Evolutionary conservation across 352 stramenopile genomes (phyloP).

Genomic region (Phytophthora lateralis): DNA sequence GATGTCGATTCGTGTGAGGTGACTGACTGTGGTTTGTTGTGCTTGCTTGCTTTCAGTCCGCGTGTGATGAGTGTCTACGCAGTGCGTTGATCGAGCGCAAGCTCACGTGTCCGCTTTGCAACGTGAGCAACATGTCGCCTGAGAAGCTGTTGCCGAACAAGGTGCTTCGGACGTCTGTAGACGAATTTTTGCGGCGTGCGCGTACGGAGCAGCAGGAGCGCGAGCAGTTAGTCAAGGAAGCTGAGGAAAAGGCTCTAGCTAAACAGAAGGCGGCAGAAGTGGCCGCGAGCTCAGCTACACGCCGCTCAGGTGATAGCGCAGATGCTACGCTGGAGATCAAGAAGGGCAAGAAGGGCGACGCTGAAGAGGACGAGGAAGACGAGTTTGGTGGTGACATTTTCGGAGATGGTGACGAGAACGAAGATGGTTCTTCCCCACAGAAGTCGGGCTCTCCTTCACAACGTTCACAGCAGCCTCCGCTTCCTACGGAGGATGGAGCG

Average conservation of each 20-base stretch:
- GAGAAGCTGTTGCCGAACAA: slow-evolving; percentile 88
- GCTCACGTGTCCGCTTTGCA: slow-evolving; percentile 81
- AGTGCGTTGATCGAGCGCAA: slow-evolving; percentile 80
- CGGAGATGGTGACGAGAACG: slow-evolving; percentile 63
- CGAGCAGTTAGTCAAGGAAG: slow-evolving; percentile 85
- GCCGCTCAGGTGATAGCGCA: slow-evolving; percentile 69
- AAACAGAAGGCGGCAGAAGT: slow-evolving; percentile 80
- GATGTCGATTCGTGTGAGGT: slow-evolving; percentile 1
- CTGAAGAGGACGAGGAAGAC: slow-evolving; percentile 78
- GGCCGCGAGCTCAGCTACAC: slow-evolving; percentile 48
- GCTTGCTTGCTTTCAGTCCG: slow-evolving; percentile 50
- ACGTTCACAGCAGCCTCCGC: slow-evolving; percentile 40
- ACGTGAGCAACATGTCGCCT: slow-evolving; percentile 82
- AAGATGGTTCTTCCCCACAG: slow-evolving; percentile 29
- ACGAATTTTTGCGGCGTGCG: slow-evolving; percentile 81
- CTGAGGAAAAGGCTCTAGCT: slow-evolving; percentile 77
- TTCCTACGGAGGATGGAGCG: slow-evolving; percentile 37
- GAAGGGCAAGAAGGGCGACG: slow-evolving; percentile 78
- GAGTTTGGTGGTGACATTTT: slow-evolving; percentile 90
- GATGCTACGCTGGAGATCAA: slow-evolving; percentile 88
- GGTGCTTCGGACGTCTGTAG: slow-evolving; percentile 78
- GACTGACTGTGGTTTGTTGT: slow-evolving; percentile 23
- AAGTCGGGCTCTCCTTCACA: slow-evolving; percentile 28
- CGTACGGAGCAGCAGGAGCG: slow-evolving; percentile 85
- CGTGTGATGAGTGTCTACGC: slow-evolving; percentile 85